Base-by-base conservation (phyloP, 306 rosid species). In the Vigna unguiculata region DNA sequence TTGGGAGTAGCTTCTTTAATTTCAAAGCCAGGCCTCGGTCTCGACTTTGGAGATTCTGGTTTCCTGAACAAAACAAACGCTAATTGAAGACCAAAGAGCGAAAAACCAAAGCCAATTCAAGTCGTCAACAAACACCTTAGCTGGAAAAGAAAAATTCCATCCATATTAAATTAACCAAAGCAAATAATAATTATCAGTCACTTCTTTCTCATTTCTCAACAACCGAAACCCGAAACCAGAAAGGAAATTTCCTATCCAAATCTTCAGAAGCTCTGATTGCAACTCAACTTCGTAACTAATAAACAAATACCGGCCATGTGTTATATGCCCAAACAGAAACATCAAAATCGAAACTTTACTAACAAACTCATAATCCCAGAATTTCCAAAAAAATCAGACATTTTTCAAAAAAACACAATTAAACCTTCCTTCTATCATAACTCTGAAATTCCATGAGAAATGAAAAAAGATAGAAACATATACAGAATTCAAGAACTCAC, bases 11-110 rank as follows among this genome's bases (percentile, higher is more conserved):
- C 86, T 25, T 91, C 97, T 83, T 95, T 92, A 30, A 79, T 80
- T 30, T 92, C 97, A 81, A 86, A 81, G 83, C 82, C 87, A 19
- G 93, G 48, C 80, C 89, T 85, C 66, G 95, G 72, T 85, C 86
- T 87, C 25, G 98, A 81, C 81, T 90, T 95, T 14, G 97, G 99
- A 76, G 97, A 95, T 51, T 92, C 99, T 48, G 96, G 92, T 84
- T 90, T 95, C 85, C 99, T 95, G 87, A n/a, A 73, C 28, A 68
- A 81, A 70, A 74, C 46, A 79, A 71, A 68, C 13, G 25, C 76
- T 78, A 63, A 74, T 69, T 48, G 17, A 45, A 75, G 54, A 52
- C 68, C 30, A 61, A 78, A 45, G 11, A 40, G 45, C 13, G 3
- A 9, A 40, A 40, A 40, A 70, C 13, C 68, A 60, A 25, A 58